phyloP scores from a whole-genome alignment of 2,329 filamentous ascomycete species.

The Fusarium subglutinans region DNA sequence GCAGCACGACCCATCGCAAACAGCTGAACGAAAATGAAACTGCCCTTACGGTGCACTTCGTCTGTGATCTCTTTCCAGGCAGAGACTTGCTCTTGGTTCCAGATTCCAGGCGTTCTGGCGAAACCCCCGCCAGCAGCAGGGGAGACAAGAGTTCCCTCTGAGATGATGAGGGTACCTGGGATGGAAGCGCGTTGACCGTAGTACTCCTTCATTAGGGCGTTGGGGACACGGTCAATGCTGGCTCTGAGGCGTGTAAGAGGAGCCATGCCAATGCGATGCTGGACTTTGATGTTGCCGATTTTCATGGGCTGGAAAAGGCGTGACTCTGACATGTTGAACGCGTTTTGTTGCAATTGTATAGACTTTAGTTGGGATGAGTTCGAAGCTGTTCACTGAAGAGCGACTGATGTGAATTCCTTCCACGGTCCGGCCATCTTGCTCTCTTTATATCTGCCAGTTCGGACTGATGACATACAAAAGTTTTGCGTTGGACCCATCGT shows the following conservation, averaged over 20 bases:
- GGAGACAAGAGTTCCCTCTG: conserved; percentile 57
- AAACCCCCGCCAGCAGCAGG: conserved; percentile 46
- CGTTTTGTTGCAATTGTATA: fast-evolving
- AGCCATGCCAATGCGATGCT: conserved; percentile 62
- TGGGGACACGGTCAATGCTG: conserved; percentile 47
- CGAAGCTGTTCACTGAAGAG: fast-evolving
- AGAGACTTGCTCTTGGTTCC: conserved; percentile 62
- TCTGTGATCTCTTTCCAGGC: conserved; percentile 70
- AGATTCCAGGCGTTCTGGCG: conserved; percentile 66
- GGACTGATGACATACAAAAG: not conserved
- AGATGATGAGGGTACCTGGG: conserved; percentile 55
- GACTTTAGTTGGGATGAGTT: fast-evolving
- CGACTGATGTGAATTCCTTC: fast-evolving
- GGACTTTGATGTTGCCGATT: conserved; percentile 51
- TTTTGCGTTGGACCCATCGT: not conserved
- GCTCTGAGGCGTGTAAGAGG: conserved; percentile 65
- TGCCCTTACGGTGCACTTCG: conserved; percentile 69
- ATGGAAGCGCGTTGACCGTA: conserved; percentile 55
- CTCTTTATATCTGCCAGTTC: not conserved
- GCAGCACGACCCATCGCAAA: conserved; percentile 69
- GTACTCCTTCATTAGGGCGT: conserved; percentile 53
- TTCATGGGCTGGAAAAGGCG: conserved; percentile 55
- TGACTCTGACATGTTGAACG: conserved; percentile 22
- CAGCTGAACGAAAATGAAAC: conserved; percentile 69
- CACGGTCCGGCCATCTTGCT: fast-evolving